Conservation (phyloP, 345 rosid species). For the Erodium maritimum region DNA sequence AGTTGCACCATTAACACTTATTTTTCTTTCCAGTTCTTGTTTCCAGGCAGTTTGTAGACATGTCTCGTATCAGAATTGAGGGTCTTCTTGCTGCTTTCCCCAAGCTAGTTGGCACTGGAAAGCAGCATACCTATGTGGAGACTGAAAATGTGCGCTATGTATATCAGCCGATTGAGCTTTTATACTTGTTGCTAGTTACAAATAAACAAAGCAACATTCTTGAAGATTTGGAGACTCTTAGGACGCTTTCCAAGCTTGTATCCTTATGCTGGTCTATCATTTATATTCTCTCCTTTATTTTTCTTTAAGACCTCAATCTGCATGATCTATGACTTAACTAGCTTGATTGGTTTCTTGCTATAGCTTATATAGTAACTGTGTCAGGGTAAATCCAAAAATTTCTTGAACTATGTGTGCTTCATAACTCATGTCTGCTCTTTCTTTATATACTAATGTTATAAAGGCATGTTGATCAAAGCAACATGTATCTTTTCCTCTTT, state of each 20-base stretch:
- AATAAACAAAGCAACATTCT: slow-evolving; percentile 97
- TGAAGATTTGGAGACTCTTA: slow-evolving; percentile 89
- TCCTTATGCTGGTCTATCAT: slow-evolving; percentile 15
- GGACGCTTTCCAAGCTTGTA: slow-evolving; percentile 95
- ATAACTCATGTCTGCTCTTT: too few species aligned
- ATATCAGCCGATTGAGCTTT: slow-evolving; percentile 87
- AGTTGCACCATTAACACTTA: background rate
- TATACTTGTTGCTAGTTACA: slow-evolving; percentile 86
- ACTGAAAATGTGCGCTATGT: slow-evolving; percentile 99
- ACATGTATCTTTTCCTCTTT: background rate
- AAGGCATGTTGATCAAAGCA: background rate
- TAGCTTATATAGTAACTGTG: background rate
- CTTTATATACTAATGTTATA: too few species aligned
- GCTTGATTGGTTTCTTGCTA: background rate
- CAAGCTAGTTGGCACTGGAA: slow-evolving; percentile 88
- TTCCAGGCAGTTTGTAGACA: slow-evolving; percentile 94
- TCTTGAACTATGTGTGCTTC: too few species aligned
- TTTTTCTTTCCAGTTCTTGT: slow-evolving; percentile 56
- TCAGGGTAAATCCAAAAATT: background rate
- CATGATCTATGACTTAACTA: background rate
- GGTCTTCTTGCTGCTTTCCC: slow-evolving; percentile 99
- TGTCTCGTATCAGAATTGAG: slow-evolving; percentile 90
- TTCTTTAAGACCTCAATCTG: background rate
- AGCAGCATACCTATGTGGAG: slow-evolving; percentile 94
- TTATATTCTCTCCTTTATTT: slow-evolving; percentile 2